Evolutionary conservation across 306 rosid species (phyloP).

Genomic region (Dalbergia cochinchinensis): DNA sequence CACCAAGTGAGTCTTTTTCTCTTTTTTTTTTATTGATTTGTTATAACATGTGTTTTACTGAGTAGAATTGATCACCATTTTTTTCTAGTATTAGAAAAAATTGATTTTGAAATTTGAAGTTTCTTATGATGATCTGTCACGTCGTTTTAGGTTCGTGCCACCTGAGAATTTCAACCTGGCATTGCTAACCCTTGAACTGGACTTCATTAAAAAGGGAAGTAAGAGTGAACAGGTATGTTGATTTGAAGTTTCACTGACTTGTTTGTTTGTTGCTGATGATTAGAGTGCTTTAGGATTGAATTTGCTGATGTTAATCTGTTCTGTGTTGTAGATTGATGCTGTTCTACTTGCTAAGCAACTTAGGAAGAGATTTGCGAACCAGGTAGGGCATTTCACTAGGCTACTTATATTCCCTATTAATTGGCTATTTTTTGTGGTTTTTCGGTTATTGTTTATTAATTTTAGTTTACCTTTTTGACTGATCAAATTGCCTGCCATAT

Average conservation of each 20-base stretch:
- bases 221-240: slow-evolving; percentile 81
- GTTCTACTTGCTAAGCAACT: slow-evolving; percentile 73
- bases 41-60: slow-evolving; percentile 24
- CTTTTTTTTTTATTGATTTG: slow-evolving; percentile 32
- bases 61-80: neutral
- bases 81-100: neutral
- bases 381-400: slow-evolving; percentile 59
- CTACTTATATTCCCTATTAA: neutral
- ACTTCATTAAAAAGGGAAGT: slow-evolving; percentile 76
- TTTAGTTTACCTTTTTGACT: neutral
- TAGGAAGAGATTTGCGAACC: slow-evolving; percentile 68
- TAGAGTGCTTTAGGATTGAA: slow-evolving; percentile 15
- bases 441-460: slow-evolving; percentile 16
- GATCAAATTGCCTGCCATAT: slow-evolving; percentile 11
- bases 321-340: slow-evolving; percentile 84
- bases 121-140: slow-evolving; percentile 37
- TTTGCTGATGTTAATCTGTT: slow-evolving; percentile 28
- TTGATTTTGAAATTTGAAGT: neutral
- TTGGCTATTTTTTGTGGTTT: slow-evolving; percentile 15
- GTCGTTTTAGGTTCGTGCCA: slow-evolving; percentile 71
- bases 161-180: slow-evolving; percentile 86
- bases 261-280: neutral
- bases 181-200: slow-evolving; percentile 81
- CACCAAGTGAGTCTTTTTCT: slow-evolving; percentile 46
- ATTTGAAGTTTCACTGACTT: slow-evolving; percentile 8